phyloP scores from a whole-genome alignment of 108 stramenopile species.

The Bacterosira constricta region DNA sequence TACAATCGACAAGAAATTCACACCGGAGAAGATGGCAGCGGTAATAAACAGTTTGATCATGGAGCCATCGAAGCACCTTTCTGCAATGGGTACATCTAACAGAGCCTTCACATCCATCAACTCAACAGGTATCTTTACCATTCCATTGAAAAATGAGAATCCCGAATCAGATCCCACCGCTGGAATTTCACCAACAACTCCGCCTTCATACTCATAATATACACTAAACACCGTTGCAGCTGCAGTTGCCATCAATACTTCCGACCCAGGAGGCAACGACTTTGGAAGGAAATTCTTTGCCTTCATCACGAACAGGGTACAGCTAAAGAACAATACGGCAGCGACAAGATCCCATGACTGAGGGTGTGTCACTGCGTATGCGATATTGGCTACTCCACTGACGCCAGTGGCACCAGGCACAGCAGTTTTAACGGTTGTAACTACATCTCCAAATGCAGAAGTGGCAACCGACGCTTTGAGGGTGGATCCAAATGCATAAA shows the following conservation, averaged over 20 bases:
- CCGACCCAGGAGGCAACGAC: slow-evolving; percentile 73
- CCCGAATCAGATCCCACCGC: slow-evolving; percentile 64
- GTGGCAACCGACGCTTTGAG: slow-evolving; percentile 54
- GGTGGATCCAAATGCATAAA: slow-evolving; percentile 53
- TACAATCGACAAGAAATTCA: slow-evolving; percentile 83
- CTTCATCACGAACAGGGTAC: slow-evolving; percentile 74
- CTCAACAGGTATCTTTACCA: slow-evolving; percentile 67
- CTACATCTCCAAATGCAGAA: slow-evolving; percentile 46
- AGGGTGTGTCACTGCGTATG: slow-evolving; percentile 67
- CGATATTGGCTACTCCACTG: slow-evolving; percentile 59
- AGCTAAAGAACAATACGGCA: slow-evolving; percentile 60
- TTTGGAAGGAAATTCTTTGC: slow-evolving; percentile 60
- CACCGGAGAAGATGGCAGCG: slow-evolving; percentile 68
- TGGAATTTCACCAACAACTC: slow-evolving; percentile 85
- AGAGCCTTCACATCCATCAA: slow-evolving; percentile 60
- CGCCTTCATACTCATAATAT: slow-evolving; percentile 62
- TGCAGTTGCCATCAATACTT: slow-evolving; percentile 77
- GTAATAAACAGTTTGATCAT: slow-evolving; percentile 54
- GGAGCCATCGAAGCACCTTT: slow-evolving; percentile 69
- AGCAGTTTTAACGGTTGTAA: slow-evolving; percentile 34
- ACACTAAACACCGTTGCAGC: slow-evolving; percentile 69
- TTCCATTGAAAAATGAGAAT: slow-evolving; percentile 54
- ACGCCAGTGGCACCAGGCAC: slow-evolving; percentile 70
- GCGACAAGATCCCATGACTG: slow-evolving; percentile 61
- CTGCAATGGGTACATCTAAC: slow-evolving; percentile 63